Percentiles rank a stretch among this genome's conserved stretches.
phyloP scores from a whole-genome alignment of 2,329 filamentous ascomycete species.

The Nemania sp. region DNA sequence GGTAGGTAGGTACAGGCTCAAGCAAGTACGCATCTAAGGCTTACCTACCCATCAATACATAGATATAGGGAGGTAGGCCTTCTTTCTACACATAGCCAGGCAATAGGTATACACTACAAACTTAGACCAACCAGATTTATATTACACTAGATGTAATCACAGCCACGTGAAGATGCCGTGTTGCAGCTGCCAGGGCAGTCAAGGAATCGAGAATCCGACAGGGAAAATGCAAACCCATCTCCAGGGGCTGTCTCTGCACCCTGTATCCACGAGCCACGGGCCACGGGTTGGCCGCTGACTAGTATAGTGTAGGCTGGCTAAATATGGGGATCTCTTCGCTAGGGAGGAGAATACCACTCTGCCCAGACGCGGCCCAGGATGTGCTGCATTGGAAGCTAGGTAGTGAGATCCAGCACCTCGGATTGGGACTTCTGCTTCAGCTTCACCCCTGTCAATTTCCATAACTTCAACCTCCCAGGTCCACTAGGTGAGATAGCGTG shows the following conservation, averaged over 20 bases:
- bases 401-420: slow-evolving; percentile 31
- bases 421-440: slow-evolving; percentile 26
- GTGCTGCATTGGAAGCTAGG: slow-evolving; percentile 23
- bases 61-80: too few species aligned
- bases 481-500: too few species aligned
- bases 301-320: slow-evolving; percentile 6
- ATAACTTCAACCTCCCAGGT: not conserved
- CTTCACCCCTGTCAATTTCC: slow-evolving; percentile 10
- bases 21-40: too few species aligned
- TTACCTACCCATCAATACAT: too few species aligned
- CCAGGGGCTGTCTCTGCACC: slow-evolving; percentile 28
- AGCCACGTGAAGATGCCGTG: slow-evolving; percentile 32
- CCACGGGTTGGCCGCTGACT: slow-evolving; percentile 23
- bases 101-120: too few species aligned
- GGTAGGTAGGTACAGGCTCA: too few species aligned
- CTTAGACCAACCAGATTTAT: too few species aligned
- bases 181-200: slow-evolving; percentile 23
- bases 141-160: not conserved
- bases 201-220: slow-evolving; percentile 18
- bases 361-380: slow-evolving; percentile 11
- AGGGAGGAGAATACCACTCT: slow-evolving; percentile 20
- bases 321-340: slow-evolving; percentile 22
- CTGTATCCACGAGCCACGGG: slow-evolving; percentile 22
- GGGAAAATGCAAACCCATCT: slow-evolving; percentile 14
- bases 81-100: too few species aligned